phyloP scores from a whole-genome alignment of 2,329 filamentous ascomycete species.

The Penicillium sp. region DNA sequence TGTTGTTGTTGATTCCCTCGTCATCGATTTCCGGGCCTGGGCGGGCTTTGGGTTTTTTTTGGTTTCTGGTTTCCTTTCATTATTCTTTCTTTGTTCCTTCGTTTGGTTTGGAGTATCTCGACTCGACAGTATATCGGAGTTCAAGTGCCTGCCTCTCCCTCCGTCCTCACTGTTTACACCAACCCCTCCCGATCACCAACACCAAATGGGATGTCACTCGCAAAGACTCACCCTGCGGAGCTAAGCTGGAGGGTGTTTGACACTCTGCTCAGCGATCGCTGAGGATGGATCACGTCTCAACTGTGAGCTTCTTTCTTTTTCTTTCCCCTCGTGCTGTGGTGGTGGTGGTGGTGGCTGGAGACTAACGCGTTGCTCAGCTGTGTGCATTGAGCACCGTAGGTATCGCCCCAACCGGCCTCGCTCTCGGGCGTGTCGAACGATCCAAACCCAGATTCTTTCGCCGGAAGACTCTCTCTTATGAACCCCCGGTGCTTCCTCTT shows the following conservation, averaged over 20 bases:
- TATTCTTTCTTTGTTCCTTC: conserved; percentile 6
- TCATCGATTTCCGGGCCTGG: conserved; percentile 9
- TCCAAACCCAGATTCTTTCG: conserved; percentile 34
- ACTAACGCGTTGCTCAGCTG: conserved; percentile 49
- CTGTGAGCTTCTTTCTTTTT: conserved; percentile 31
- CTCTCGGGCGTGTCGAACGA: conserved; percentile 57
- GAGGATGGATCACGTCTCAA: conserved; percentile 48
- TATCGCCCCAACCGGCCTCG: conserved; percentile 62
- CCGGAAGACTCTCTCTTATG: conserved; percentile 31
- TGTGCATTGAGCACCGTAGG: conserved; percentile 67
- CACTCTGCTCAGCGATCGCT: conserved; percentile 33
- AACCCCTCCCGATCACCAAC: conserved; percentile 4
- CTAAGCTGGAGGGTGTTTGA: conserved; percentile 38
- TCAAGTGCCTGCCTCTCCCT: too few species aligned
- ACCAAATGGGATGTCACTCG: conserved; percentile 39
- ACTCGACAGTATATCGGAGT: too few species aligned
- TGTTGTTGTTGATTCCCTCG: conserved; percentile 13
- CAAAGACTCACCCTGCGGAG: conserved; percentile 36
- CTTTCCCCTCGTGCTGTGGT: too few species aligned
- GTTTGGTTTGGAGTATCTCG: neutral
- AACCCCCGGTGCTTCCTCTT: conserved; percentile 19
- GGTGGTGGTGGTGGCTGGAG: too few species aligned
- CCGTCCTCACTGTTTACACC: conserved; percentile 2
- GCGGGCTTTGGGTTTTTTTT: conserved; percentile 9
- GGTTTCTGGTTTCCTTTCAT: conserved; percentile 8